Evolutionary conservation across 1,284 basidiomycete species (phyloP).

Genomic region (Acaromyces ingoldii): DNA sequence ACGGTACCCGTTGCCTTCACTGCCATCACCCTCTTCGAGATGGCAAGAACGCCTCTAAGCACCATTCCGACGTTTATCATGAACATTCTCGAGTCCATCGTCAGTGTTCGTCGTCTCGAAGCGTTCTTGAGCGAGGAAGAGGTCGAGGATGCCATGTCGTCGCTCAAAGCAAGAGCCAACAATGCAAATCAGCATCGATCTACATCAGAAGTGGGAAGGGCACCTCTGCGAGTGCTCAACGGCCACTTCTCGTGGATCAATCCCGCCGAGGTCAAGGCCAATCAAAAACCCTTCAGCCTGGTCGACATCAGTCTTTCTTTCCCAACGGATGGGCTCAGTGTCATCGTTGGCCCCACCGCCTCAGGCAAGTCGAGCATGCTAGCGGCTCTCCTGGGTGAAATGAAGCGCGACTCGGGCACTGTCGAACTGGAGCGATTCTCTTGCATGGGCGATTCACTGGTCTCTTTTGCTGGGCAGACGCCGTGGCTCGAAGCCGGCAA

Average conservation of each 20-base stretch:
- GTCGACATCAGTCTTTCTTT: conserved; percentile 26
- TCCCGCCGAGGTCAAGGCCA: background rate
- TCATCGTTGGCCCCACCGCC: conserved; percentile 43
- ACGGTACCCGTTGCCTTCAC: conserved; percentile 30
- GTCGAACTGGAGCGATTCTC: background rate
- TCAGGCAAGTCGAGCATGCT: conserved; percentile 43
- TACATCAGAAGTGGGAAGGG: background rate
- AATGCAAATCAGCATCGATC: conserved; percentile 9
- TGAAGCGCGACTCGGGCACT: conserved; percentile 9
- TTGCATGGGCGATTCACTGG: background rate
- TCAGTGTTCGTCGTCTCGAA: conserved; percentile 73
- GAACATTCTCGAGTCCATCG: conserved; percentile 59
- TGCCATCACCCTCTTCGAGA: conserved; percentile 29
- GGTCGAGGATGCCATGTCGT: conserved; percentile 66
- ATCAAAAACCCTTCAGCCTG: conserved; percentile 19
- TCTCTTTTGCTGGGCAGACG: conserved; percentile 34
- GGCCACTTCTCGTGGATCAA: background rate
- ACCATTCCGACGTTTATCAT: conserved; percentile 29
- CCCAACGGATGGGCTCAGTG: conserved; percentile 19
- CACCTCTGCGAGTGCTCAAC: background rate
- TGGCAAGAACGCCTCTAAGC: conserved; percentile 30
- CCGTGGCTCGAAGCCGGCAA: conserved; percentile 33
- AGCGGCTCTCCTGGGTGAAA: conserved; percentile 41
- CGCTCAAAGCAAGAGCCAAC: conserved; percentile 55
- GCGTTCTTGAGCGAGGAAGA: conserved; percentile 78